phyloP scores from a whole-genome alignment of 768 basidiomycete genomes.

The Punctularia strigosozonata region DNA sequence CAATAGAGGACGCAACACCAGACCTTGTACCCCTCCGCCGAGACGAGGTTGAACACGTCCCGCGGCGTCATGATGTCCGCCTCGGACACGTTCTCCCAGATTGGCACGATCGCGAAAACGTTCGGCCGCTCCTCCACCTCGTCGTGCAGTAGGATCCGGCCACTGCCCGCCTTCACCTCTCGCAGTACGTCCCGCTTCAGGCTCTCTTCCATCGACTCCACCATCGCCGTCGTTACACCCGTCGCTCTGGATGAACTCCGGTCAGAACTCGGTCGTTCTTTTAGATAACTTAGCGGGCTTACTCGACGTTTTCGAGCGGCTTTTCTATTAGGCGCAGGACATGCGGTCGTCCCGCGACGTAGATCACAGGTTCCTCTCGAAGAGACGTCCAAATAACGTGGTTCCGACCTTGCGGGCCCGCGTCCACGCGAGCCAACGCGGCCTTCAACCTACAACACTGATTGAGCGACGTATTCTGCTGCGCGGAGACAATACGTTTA shows the following conservation, averaged over 20 bases:
- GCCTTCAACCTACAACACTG: constrained; percentile 46
- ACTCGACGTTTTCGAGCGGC: constrained; percentile 94
- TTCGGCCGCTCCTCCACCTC: constrained; percentile 92
- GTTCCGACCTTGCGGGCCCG: constrained; percentile 64
- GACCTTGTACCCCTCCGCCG: constrained; percentile 68
- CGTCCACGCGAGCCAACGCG: constrained; percentile 70
- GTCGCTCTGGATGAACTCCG: constrained; percentile 51
- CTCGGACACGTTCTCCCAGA: constrained; percentile 83
- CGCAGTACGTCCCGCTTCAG: constrained; percentile 82
- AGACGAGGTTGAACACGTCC: constrained; percentile 69
- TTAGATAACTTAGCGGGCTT: constrained; percentile 19
- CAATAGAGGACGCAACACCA: constrained; percentile 3
- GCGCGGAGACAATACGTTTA: constrained; percentile 16
- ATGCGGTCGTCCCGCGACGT: constrained; percentile 77
- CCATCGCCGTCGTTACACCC: constrained; percentile 80
- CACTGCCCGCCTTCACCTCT: constrained; percentile 61
- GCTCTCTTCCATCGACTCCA: constrained; percentile 82
- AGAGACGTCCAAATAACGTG: constrained; percentile 90
- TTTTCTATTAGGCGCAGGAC: constrained; percentile 80
- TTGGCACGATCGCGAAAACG: constrained; percentile 80
- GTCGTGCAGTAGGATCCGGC: constrained; percentile 85
- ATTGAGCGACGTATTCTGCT: constrained; percentile 1
- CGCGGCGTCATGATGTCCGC: constrained; percentile 80
- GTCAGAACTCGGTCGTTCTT: neutral
- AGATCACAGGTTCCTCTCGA: constrained; percentile 94